Evolutionary conservation across 2,329 filamentous ascomycete genomes (phyloP).

Genomic region (Exophiala calicioides): DNA sequence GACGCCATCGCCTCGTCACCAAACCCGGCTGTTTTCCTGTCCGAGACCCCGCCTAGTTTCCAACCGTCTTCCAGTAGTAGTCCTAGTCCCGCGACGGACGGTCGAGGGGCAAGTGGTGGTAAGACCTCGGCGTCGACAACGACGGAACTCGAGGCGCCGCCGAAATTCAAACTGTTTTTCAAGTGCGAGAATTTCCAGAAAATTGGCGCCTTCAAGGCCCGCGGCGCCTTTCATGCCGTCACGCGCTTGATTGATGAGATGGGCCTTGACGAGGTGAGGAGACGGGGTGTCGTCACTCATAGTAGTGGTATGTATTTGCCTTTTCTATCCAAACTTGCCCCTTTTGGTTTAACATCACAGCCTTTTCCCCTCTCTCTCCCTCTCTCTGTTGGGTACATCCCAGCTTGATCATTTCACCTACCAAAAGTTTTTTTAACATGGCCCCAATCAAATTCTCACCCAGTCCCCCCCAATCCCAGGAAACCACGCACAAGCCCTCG

Average conservation of each 20-base stretch:
- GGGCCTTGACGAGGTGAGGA: slow-evolving; percentile 61
- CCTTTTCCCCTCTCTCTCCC: neutral
- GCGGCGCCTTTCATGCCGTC: slow-evolving; percentile 87
- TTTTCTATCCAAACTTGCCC: neutral
- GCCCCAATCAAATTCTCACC: too few species aligned
- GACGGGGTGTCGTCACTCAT: slow-evolving; percentile 81
- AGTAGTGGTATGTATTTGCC: slow-evolving; percentile 66
- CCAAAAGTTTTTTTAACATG: neutral
- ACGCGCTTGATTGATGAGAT: slow-evolving; percentile 65
- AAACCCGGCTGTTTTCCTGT: slow-evolving; percentile 44
- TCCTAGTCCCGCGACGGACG: too few species aligned
- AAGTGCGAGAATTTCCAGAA: slow-evolving; percentile 94
- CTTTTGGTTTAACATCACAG: neutral
- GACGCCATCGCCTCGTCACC: slow-evolving; percentile 72
- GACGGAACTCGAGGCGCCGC: slow-evolving; percentile 55
- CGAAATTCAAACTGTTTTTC: slow-evolving; percentile 77
- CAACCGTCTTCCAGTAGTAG: slow-evolving; percentile 47
- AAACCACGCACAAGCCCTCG: slow-evolving; percentile 91
- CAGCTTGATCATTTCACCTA: neutral
- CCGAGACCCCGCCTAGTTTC: slow-evolving; percentile 23
- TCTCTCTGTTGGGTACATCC: neutral
- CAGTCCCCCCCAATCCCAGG: slow-evolving; percentile 60
- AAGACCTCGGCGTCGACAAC: too few species aligned
- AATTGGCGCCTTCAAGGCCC: slow-evolving; percentile 87
- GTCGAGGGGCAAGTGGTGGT: too few species aligned